These are phyloP conservation scores for Macrophomina phaseolina DNA, from an alignment of 2,329 filamentous ascomycete species.

Conservation along the genomic window DNA sequence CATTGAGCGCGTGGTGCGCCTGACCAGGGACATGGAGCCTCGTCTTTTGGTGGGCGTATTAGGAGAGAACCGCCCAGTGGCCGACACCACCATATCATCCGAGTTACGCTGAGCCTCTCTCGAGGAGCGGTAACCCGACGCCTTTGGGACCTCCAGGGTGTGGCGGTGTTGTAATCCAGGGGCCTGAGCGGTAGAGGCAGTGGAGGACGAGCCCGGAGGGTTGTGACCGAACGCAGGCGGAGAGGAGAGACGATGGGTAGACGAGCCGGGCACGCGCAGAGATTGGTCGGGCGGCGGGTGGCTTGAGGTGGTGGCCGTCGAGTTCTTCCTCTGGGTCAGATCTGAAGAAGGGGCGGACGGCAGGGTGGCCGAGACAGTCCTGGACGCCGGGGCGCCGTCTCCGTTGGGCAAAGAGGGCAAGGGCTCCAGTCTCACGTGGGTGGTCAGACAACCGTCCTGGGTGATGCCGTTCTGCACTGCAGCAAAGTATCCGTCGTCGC, in stretches of 20 bases:
- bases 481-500: constrained; percentile 56
- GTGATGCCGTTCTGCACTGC: constrained; percentile 43
- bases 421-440: constrained; percentile 44
- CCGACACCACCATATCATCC: constrained; percentile 65
- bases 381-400: constrained; percentile 31
- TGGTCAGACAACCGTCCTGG: constrained; percentile 44
- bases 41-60: constrained; percentile 69
- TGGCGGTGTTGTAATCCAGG: constrained; percentile 79
- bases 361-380: constrained; percentile 5
- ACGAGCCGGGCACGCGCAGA: constrained; percentile 43
- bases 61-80: constrained; percentile 83
- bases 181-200: constrained; percentile 50
- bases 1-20: constrained; percentile 82
- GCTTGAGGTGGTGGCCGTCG: constrained; percentile 32
- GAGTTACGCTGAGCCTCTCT: constrained; percentile 58
- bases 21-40: constrained; percentile 80
- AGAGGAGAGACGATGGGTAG: constrained; percentile 63
- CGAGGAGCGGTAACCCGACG: constrained; percentile 67
- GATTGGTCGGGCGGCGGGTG: constrained; percentile 36
- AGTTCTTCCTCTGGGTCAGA: constrained; percentile 33
- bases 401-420: constrained; percentile 35
- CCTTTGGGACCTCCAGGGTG: constrained; percentile 84
- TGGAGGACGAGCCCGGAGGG: constrained; percentile 40
- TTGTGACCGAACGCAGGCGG: constrained; percentile 60
- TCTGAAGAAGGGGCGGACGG: not conserved